Conservation (phyloP, 768 basidiomycete species). For the Terana coerulea region DNA sequence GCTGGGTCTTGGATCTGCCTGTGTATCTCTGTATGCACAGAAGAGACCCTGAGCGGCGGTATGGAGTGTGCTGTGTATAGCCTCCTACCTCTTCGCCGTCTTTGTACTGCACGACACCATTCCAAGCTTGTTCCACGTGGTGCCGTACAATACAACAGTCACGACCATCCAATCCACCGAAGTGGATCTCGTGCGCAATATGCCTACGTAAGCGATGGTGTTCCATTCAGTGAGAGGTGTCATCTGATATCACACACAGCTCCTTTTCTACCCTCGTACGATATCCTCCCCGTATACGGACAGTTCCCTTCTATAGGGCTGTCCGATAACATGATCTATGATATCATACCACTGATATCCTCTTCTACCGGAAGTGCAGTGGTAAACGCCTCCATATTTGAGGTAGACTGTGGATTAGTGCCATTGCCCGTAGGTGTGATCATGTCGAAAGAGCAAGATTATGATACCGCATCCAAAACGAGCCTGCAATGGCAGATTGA, state of each 20-base stretch:
- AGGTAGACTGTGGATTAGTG: background rate
- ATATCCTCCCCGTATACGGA: background rate
- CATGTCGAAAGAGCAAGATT: no score
- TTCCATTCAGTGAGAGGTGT: background rate
- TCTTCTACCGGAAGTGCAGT: background rate
- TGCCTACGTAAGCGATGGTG: background rate
- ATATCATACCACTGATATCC: background rate
- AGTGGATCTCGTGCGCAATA: background rate
- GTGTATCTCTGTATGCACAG: background rate
- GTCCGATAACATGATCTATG: slow-evolving; percentile 3
- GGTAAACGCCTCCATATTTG: slow-evolving; percentile 1
- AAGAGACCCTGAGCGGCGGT: background rate
- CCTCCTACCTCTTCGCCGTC: background rate
- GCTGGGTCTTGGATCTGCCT: background rate
- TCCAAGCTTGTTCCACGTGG: background rate
- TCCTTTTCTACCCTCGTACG: background rate
- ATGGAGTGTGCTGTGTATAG: background rate
- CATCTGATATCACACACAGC: background rate
- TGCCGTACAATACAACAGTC: background rate
- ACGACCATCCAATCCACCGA: background rate
- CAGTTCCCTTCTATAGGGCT: background rate
- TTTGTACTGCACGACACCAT: background rate
- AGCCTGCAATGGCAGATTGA: background rate
- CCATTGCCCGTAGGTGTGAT: no score
- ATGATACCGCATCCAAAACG: background rate